phyloP scores from a whole-genome alignment of 306 rosid genomes.

The Adenanthera pavonina region DNA sequence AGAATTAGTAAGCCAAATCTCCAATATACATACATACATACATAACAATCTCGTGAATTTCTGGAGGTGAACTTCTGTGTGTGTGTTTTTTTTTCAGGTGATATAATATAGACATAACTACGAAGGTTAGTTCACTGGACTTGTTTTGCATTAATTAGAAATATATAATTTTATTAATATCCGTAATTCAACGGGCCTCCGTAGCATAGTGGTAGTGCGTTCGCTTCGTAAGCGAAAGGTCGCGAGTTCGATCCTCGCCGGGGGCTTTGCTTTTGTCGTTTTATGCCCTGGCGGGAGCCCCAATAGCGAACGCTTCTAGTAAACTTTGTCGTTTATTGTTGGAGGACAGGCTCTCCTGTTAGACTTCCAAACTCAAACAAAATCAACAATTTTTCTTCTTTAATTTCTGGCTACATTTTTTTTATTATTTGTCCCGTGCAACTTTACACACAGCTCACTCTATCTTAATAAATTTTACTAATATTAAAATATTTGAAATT shows the following conservation, averaged over 20 bases:
- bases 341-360: neutral
- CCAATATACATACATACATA: neutral
- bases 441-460: too few relatives aligned
- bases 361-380: neutral
- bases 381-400: neutral
- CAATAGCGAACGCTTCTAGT: neutral
- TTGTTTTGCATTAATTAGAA: too few relatives aligned
- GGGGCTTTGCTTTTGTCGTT: slow-evolving; percentile 54
- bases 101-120: too few relatives aligned
- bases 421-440: too few relatives aligned
- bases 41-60: neutral
- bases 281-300: neutral
- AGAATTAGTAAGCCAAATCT: neutral
- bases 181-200: slow-evolving; percentile 40
- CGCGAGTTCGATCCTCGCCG: slow-evolving; percentile 98
- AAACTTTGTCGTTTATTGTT: neutral
- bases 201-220: slow-evolving; percentile 99
- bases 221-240: slow-evolving; percentile 99
- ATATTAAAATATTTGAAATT: too few relatives aligned
- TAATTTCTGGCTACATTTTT: too few relatives aligned
- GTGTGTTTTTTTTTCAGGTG: neutral
- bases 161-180: neutral
- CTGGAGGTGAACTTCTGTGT: neutral
- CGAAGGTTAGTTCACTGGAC: too few relatives aligned
- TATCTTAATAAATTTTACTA: too few relatives aligned